Evolutionary conservation across 2,329 filamentous ascomycete species (phyloP), one percentile per base, ranked within the genome.

Genomic region (Rhexocercosporidium sp.): DNA sequence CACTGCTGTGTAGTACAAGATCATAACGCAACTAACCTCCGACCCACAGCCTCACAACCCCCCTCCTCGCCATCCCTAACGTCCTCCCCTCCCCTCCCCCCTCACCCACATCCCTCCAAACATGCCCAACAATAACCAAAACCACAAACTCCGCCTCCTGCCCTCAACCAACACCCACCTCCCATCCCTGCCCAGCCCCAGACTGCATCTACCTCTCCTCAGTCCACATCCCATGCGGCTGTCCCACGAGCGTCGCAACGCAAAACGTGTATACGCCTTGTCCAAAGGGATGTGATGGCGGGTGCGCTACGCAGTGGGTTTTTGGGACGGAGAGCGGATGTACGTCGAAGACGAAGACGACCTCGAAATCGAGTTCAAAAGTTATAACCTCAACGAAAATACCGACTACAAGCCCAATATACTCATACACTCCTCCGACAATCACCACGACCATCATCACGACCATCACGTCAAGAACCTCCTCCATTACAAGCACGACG

Each of bases 51-150:
- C 12, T 25, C 29, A 12, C 9, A 2, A 7, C 16, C 25, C n/a
- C 12, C 49, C 37, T 51, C 16, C 20, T 25, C 53, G 22, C 37
- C 37, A n/a, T 20, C 44, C 12, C n/a, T 8, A 41, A 22, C 37
- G 31, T n/a, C 9, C 31, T 61, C 53, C 14, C 29, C 18, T 56
- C 18, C n/a, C 18, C 37, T 44, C 27, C 51, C 27, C 12, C 46
- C 22, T 14, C 56, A n/a, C n/a, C n/a, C n/a, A n/a, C n/a, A n/a
- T 29, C 46, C 14, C 62, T 46, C 41, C 4, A 31, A 20, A 63
- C 70, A 29, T 76, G 74, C 31, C 73, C 72, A 41, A 75, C 71
- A 3, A 64, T 75, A 8, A 75, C 74, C 8, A 70, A 54, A 18
- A 69, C 67, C 18, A 71, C 70, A 12, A 56, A 61, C 46, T 44